Evolutionary conservation across 768 basidiomycete genomes (phyloP).

Genomic region (Boletus vinaceobasis): DNA sequence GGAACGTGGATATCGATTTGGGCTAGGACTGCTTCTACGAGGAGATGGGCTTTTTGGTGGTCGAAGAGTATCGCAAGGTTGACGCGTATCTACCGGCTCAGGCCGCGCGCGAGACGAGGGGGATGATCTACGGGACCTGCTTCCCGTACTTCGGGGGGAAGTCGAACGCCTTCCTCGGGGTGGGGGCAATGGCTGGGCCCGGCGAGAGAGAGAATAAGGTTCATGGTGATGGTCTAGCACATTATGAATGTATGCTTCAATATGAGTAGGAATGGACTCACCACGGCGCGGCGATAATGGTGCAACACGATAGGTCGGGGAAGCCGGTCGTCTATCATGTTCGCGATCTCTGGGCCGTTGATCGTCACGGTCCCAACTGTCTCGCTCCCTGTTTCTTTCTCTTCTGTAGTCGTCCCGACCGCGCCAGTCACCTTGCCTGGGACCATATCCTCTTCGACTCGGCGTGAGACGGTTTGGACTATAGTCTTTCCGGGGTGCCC

Average conservation of each 20-base stretch:
- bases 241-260: not conserved
- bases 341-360: constrained; percentile 18
- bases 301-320: constrained; percentile 19
- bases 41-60: constrained; percentile 13
- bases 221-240: constrained; percentile 16
- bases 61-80: constrained; percentile 11
- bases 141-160: constrained; percentile 20
- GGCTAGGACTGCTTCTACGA: constrained; percentile 13
- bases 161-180: constrained; percentile 21
- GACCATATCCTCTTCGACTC: constrained; percentile 14
- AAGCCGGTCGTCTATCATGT: constrained; percentile 16
- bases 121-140: constrained; percentile 23
- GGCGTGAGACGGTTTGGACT: constrained; percentile 11
- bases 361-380: constrained; percentile 23
- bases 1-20: constrained; percentile 3
- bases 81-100: constrained; percentile 10
- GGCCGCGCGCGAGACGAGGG: constrained; percentile 10
- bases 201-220: constrained; percentile 11
- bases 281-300: constrained; percentile 26
- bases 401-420: constrained; percentile 23
- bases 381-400: constrained; percentile 20
- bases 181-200: constrained; percentile 10
- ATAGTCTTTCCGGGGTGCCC: constrained; percentile 17
- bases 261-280: constrained; percentile 6
- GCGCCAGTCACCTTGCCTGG: constrained; percentile 17